Evolutionary conservation across 2,329 filamentous ascomycete genomes (phyloP).

Genomic region (Aspergillus tanneri): DNA sequence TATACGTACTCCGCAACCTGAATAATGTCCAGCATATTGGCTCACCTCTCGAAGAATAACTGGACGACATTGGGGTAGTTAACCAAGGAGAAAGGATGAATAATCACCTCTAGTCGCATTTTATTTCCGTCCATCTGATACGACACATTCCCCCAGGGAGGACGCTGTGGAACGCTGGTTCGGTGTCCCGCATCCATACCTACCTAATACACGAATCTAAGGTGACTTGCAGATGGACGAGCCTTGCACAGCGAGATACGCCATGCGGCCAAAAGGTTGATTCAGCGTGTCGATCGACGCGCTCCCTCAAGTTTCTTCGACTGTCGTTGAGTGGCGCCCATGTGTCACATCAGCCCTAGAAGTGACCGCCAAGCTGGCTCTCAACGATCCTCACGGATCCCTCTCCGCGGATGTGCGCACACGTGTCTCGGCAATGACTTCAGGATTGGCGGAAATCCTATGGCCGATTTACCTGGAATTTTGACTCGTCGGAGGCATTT

Average conservation of each 20-base stretch:
- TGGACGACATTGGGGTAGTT: no score
- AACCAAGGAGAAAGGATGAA: no score
- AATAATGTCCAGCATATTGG: no score
- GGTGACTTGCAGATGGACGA: no score
- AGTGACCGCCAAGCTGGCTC: constrained; percentile 49
- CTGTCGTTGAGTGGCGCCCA: constrained; percentile 74
- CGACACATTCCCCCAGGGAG: no score
- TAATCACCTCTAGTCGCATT: no score
- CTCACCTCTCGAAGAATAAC: no score
- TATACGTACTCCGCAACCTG: no score
- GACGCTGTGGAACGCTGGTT: no score
- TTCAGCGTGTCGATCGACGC: constrained; percentile 23
- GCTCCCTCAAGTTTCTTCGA: constrained; percentile 35
- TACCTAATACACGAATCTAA: no score
- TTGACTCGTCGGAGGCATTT: constrained; percentile 50
- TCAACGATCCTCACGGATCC: constrained; percentile 48
- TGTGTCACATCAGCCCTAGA: constrained; percentile 62
- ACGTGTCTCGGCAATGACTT: constrained; percentile 53
- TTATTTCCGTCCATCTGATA: no score
- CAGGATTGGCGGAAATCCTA: constrained; percentile 70
- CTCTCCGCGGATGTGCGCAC: constrained; percentile 50
- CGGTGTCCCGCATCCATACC: no score
- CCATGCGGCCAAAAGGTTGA: neutral
- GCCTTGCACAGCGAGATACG: neutral
- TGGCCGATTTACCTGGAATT: constrained; percentile 56